Evolutionary conservation across 1,284 basidiomycete genomes (phyloP), one percentile per base, ranked within the genome.

Genomic region (Cryptococcus depauperatus): DNA sequence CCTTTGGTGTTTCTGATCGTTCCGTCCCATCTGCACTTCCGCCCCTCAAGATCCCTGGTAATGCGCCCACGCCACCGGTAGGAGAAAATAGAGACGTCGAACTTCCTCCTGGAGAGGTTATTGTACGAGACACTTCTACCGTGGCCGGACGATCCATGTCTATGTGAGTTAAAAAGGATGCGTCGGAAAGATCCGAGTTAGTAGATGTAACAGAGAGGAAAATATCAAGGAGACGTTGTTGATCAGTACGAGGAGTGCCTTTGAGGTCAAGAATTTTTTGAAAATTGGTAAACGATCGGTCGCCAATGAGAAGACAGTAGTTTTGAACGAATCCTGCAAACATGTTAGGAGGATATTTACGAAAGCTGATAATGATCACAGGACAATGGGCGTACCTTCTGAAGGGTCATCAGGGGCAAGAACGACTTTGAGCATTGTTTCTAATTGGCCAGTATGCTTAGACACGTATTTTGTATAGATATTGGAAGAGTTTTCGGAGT

Each of bases 241-340:
- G 89, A 43, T 88, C 84, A 8, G 74, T 66, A 50, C 88, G 85
- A 0, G 86, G 81, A 0, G 90, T 88, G 9, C 92, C 93, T 66
- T 95, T 96, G 46, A 98, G 79, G 66, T 98, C 93, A 22, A 98
- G 78, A 46, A 93, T 85, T 88, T 99, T 99, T 75, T 98, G 95
- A 73, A 96, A 96, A 69, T 96, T 95, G 22, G 83, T 84, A 68
- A 91, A 91, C 1, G 87, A 90, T 13, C 84, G 82, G 70, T 95
- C 91, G 19, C 87, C 88, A 50, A 96, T 85, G 44, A 93, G 76
- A 21, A 95, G 76, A 10, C 87, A 89, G 62, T 96, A 95, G 62
- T 93, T 93, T 46, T 91, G 76, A 47, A 96, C 88, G 62, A 96
- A 96, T 3, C 85, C 88, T 67, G 91, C 85, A 0, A 11, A 45